Base-by-base conservation (phyloP, 805 yeast species). In the Teunomyces funiuensis region DNA sequence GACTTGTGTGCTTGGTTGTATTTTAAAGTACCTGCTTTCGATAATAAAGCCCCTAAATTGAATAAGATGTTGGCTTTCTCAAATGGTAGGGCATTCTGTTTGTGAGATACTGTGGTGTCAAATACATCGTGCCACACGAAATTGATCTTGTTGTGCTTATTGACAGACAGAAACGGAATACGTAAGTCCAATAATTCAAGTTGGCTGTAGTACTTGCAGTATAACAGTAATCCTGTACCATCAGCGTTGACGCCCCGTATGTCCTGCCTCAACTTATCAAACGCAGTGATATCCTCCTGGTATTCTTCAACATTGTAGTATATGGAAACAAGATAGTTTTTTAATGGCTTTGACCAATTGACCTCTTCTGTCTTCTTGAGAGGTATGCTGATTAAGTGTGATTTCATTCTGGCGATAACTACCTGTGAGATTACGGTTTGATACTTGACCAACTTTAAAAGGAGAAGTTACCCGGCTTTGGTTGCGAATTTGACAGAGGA, bases 61-160 rank as follows among this genome's bases (percentile, higher is more conserved):
- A 83, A 91, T 40, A 93, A 69, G 2, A 84, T 67, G 18, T 85
- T 78, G 0, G 97, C 96, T 64, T 91, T 91, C 55, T 91, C 99
- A 57, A 87, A 89, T 0, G 96, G 88, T 33, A 87, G 54, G 0
- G 96, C 83, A 53, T 77, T 77, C 57, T 90, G 97, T n/a, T 84
- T 70, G 45, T 75, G 75, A 10, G 72, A 63, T 1, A 69, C 63
- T 1, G 67, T 50, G 5, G 60, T 53, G 6, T 66, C 65, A 54
- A 82, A 86, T 4, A 93, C 83, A 57, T 90, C 96, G 49, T 66
- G 65, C 98, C 98, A 91, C 0, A 79, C 73, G 59, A 90, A 91
- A 41, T 76, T 73, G 8, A 84, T 57, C 43, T 73, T 71, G 41
- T 61, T 66, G 43, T 53, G 57, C 37, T 55, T 61, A 46, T 64